Evolutionary conservation across 805 yeast genomes (phyloP), one percentile per base, ranked within the genome.

Genomic region (Candida argentea): DNA sequence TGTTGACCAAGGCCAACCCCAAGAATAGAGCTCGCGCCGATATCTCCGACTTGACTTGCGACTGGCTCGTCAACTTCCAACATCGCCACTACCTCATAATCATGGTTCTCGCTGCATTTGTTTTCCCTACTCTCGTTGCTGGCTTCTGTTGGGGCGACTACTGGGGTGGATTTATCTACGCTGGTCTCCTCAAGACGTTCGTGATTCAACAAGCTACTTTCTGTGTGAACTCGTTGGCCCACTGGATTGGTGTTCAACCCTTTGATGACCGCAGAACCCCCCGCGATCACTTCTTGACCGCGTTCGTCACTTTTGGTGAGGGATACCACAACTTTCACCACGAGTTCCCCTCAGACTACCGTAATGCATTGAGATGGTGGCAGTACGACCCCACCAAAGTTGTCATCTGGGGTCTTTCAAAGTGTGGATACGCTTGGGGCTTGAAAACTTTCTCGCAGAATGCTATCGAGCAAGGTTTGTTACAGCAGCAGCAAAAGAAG

Each of bases 321-420:
- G 93, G 93, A 38, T 80, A 81, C 65, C 91, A 82, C 49, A 82
- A 82, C 59, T 82, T 81, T 74, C 93, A 82, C 55, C 93, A 82
- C 53, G 93, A 81, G 63, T 82, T 81, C 69, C 91, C 93, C 44
- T 70, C 83, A 12, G 93, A 82, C 59, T 82, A 81, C 69, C 73
- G 93, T 70, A 81, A 81, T 50, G 91, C 91, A 12, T 67, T 81
- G 49, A 77, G 73, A 50, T 81, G 91, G 91, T 81, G 76, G 64
- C 89, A 81, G 65, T 81, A 74, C 49, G 93, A 82, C 52, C 93
- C 93, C 40, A 80, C 91, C 27, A 81, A 81, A 57, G 45, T 71
- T 26, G 43, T 67, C 29, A 79, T 81, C 42, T 80, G 65, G 54
- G 16, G 53, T 5, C 55, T 69, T 31, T 77, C 82, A 10, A 67